phyloP scores from a whole-genome alignment of 164 flowering plant species.

The Tetracentron sinense region DNA sequence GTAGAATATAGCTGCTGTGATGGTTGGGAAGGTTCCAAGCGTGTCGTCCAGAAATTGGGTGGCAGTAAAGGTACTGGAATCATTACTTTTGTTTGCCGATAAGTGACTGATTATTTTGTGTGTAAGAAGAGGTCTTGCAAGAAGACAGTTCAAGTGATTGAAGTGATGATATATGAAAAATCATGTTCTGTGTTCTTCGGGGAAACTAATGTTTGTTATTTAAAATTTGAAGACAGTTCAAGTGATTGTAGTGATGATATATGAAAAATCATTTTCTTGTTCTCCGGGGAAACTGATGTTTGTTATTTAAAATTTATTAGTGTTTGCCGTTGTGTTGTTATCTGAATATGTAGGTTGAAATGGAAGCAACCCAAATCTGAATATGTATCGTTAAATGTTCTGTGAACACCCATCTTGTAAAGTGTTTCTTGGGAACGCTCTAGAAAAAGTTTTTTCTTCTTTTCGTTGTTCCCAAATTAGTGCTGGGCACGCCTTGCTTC shows the following conservation, averaged over 20 bases:
- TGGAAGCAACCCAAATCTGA: background rate
- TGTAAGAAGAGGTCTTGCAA: slow-evolving; percentile 1
- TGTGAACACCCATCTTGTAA: too few species aligned
- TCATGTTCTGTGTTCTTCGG: background rate
- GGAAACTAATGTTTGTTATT: too few species aligned
- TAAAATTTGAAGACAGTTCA: background rate
- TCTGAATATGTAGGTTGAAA: background rate
- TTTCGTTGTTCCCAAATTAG: too few species aligned
- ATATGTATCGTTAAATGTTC: too few species aligned
- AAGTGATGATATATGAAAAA: background rate
- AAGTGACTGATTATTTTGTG: background rate
- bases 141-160: background rate
- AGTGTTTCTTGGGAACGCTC: too few species aligned
- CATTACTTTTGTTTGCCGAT: background rate
- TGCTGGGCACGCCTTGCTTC: too few species aligned
- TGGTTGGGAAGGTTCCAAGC: background rate
- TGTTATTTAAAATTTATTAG: too few species aligned
- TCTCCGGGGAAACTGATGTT: too few species aligned
- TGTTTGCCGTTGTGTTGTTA: too few species aligned
- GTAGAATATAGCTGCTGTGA: background rate
- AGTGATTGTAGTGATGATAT: too few species aligned
- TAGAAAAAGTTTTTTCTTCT: too few species aligned
- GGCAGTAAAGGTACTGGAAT: background rate
- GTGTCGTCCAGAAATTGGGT: background rate
- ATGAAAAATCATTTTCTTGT: too few species aligned